These are phyloP conservation scores for Neonectria magnoliae DNA, from an alignment of 2,329 filamentous ascomycete genomes.

Conservation along the genomic window DNA sequence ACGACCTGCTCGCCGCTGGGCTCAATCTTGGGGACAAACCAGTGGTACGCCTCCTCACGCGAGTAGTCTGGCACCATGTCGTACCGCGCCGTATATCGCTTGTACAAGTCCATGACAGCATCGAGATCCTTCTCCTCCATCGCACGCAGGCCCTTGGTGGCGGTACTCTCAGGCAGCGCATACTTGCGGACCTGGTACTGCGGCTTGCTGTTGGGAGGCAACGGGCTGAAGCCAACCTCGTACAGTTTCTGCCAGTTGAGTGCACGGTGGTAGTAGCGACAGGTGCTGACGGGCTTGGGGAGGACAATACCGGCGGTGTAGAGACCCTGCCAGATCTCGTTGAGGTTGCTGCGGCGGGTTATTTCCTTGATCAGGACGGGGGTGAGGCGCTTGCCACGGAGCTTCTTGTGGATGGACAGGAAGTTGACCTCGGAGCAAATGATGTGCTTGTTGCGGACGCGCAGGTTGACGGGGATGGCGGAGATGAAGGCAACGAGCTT, in stretches of 20 bases:
- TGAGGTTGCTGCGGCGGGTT: slow-evolving; percentile 87
- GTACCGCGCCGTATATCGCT: slow-evolving; percentile 81
- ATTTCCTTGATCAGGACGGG: slow-evolving; percentile 98
- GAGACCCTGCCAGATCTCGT: slow-evolving; percentile 91
- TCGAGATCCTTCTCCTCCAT: slow-evolving; percentile 85
- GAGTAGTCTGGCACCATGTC: slow-evolving; percentile 86
- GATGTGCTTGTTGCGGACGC: slow-evolving; percentile 79
- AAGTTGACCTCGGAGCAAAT: slow-evolving; percentile 96
- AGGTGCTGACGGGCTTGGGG: slow-evolving; percentile 90
- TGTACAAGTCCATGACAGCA: slow-evolving; percentile 77
- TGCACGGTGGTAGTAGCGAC: slow-evolving; percentile 93
- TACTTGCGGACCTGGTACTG: slow-evolving; percentile 88
- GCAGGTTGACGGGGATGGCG: slow-evolving; percentile 85
- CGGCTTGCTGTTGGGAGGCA: slow-evolving; percentile 85
- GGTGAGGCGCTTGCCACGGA: slow-evolving; percentile 89
- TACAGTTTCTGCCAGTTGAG: slow-evolving; percentile 97
- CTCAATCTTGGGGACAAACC: slow-evolving; percentile 77
- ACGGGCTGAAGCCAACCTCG: slow-evolving; percentile 91
- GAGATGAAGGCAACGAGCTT: slow-evolving; percentile 97
- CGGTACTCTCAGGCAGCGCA: slow-evolving; percentile 78
- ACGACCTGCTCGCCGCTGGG: slow-evolving; percentile 79
- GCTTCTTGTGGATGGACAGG: slow-evolving; percentile 97
- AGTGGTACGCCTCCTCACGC: slow-evolving; percentile 85
- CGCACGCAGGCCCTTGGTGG: slow-evolving; percentile 77
- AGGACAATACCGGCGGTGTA: slow-evolving; percentile 94